Percentiles rank a stretch among this genome's conserved stretches.
Evolutionary conservation across 176 grass and related monocot genomes (phyloP).

Genomic region (Thalia dealbata): DNA sequence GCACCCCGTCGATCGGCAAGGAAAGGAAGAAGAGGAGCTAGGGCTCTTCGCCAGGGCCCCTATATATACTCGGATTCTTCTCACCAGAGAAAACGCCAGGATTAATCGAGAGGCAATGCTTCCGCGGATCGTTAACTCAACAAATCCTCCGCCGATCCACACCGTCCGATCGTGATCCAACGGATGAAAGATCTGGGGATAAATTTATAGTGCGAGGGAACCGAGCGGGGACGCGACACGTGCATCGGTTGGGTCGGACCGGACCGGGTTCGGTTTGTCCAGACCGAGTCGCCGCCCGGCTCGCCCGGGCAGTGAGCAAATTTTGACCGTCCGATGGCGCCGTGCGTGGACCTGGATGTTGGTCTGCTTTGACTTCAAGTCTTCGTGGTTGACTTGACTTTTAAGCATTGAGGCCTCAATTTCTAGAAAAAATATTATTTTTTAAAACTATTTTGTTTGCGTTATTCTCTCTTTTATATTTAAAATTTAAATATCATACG

Average conservation of each 20-base stretch:
- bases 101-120: not conserved
- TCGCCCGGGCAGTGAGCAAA: not conserved
- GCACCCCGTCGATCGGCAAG: not conserved
- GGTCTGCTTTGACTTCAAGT: too few species aligned
- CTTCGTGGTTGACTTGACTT: too few species aligned
- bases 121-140: too few species aligned
- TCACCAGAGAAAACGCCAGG: not conserved
- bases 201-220: not conserved
- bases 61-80: not conserved
- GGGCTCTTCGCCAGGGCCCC: not conserved
- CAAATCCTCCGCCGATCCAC: not conserved
- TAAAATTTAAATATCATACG: too few species aligned
- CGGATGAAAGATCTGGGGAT: not conserved
- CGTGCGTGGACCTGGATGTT: too few species aligned
- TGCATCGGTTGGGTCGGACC: not conserved
- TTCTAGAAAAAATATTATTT: too few species aligned
- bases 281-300: not conserved
- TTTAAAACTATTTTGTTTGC: too few species aligned
- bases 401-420: too few species aligned
- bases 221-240: not conserved
- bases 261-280: not conserved
- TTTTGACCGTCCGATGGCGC: not conserved
- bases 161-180: not conserved
- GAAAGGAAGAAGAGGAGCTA: slow-evolving; percentile 1
- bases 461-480: too few species aligned